These are phyloP conservation scores for Ceratocystis papillata DNA, from an alignment of 2,329 filamentous ascomycete genomes.

Conservation along the genomic window DNA sequence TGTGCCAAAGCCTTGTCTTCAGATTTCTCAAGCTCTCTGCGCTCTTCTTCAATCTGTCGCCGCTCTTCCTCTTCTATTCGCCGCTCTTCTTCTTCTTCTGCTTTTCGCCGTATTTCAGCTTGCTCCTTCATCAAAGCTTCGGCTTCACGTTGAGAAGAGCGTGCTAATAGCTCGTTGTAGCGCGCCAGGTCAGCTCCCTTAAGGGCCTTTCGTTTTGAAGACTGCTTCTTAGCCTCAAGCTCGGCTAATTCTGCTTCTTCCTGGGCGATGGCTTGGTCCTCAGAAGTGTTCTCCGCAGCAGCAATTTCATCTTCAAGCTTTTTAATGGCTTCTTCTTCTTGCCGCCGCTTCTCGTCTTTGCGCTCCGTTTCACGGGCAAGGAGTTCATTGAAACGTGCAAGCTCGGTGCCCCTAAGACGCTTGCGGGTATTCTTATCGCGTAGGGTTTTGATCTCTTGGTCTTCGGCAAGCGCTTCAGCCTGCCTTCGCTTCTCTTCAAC, in stretches of 20 bases:
- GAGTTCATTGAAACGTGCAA: constrained; percentile 19
- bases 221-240: constrained; percentile 19
- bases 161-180: constrained; percentile 21
- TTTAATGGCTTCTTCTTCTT: constrained; percentile 17
- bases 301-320: constrained; percentile 20
- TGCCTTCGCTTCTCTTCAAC: constrained; percentile 19
- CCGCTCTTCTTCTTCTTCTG: constrained; percentile 18
- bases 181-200: constrained; percentile 18
- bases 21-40: constrained; percentile 13
- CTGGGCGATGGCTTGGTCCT: constrained; percentile 19
- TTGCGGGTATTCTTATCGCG: constrained; percentile 10
- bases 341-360: not conserved
- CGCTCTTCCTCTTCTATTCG: constrained; percentile 22
- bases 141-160: constrained; percentile 21
- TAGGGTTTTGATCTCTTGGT: constrained; percentile 14
- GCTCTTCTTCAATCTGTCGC: constrained; percentile 17
- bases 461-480: constrained; percentile 10
- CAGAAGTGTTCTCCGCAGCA: constrained; percentile 11
- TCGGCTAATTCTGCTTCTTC: constrained; percentile 21
- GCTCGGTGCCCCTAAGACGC: constrained; percentile 12
- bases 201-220: constrained; percentile 12
- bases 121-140: constrained; percentile 20
- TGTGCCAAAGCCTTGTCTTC: constrained; percentile 8
- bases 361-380: not conserved
- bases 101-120: constrained; percentile 15